Percentiles rank a stretch among this genome's conserved stretches.
phyloP scores from a whole-genome alignment of 2,329 filamentous ascomycete genomes.

The Pseudogymnoascus sp. region DNA sequence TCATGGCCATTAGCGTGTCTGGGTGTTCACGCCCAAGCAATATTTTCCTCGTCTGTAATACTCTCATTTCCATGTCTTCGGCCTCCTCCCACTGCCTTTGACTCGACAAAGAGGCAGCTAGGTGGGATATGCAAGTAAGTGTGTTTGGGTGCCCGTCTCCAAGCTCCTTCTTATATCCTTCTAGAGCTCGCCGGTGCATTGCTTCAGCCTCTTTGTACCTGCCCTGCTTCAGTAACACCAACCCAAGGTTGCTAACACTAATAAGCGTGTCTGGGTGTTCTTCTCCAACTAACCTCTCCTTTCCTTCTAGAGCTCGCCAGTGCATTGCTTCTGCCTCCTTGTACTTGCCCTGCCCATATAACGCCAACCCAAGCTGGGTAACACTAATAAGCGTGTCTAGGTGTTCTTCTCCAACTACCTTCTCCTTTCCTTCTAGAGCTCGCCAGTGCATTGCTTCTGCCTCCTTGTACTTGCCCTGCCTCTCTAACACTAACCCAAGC shows the following conservation, averaged over 20 bases:
- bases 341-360: not conserved
- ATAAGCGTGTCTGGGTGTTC: not conserved
- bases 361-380: not conserved
- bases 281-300: too few species aligned
- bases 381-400: not conserved
- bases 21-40: constrained; percentile 10
- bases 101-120: not conserved
- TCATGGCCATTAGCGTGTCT: not conserved
- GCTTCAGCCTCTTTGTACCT: not conserved
- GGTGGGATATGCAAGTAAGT: constrained; percentile 12
- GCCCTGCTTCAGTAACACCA: not conserved
- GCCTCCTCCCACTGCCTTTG: constrained; percentile 5
- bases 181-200: not conserved
- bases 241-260: not conserved
- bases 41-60: constrained; percentile 11
- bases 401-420: not conserved
- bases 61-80: not conserved
- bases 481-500: not conserved
- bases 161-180: constrained; percentile 12
- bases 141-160: constrained; percentile 16
- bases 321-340: not conserved
- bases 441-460: not conserved
- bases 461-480: not conserved
- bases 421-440: constrained; percentile 1
- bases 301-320: not conserved